Percentiles rank a stretch among this genome's conserved stretches.
These are phyloP conservation scores for Spiraea crenata DNA, from an alignment of 331 rosid genomes.

Conservation along the genomic window DNA sequence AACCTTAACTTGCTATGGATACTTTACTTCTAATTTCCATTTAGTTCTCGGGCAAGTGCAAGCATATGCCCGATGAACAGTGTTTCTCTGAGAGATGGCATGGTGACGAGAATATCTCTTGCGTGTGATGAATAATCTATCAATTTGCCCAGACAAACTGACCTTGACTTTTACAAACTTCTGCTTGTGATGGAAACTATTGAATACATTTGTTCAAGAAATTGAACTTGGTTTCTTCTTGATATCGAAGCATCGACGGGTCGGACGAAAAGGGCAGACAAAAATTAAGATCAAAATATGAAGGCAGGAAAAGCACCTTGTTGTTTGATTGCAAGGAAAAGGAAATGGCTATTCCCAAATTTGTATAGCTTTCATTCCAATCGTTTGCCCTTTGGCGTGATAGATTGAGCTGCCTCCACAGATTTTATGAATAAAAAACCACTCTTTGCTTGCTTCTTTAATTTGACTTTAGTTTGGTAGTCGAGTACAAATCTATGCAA, in stretches of 20 bases:
- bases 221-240: neutral
- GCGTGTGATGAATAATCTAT: constrained; percentile 16
- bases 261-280: no score
- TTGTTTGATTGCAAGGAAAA: neutral
- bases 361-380: no score
- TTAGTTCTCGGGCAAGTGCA: constrained; percentile 16
- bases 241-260: neutral
- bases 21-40: neutral
- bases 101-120: neutral
- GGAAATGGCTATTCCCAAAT: no score
- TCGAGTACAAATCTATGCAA: no score
- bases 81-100: neutral
- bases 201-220: neutral
- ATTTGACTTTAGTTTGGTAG: no score
- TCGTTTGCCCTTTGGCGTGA: no score
- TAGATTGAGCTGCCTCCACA: no score
- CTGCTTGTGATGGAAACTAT: neutral
- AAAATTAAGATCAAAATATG: no score
- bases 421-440: no score
- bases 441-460: no score
- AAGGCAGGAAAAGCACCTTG: no score
- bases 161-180: constrained; percentile 1
- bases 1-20: neutral
- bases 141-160: neutral
- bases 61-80: constrained; percentile 11